Evolutionary conservation across 2,329 filamentous ascomycete genomes (phyloP), one percentile per base, ranked within the genome.

Genomic region (Ophiocordyceps robertsii): DNA sequence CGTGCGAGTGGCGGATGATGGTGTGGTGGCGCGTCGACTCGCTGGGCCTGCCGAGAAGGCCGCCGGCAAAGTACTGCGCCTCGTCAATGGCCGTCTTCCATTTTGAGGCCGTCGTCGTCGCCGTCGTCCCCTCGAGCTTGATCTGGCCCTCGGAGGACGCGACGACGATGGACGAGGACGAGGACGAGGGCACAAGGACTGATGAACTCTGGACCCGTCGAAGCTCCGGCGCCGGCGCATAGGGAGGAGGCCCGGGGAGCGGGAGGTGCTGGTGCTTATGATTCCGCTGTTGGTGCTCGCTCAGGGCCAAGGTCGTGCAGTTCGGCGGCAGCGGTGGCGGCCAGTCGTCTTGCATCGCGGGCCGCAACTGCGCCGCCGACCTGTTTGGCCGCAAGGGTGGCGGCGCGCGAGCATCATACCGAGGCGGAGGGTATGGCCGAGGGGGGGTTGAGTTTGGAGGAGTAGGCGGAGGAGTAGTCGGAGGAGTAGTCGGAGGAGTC

Each of bases 1-100:
- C 73, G 27, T 72, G 62, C 0, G 78, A 82, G 53, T 85, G 81
- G 0, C 80, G 75, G 21, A 84, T 67, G 43, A 85, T 75, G 38
- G 72, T 80, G 56, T 72, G 76, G 58, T 84, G 77, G 44, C 73
- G 77, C 3, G 70, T 82, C 0, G 77, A 80, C 53, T 82, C 78
- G 17, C 67, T 70, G 0, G 81, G 77, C 44, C 77, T 78, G 14
- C 67, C 67, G 42, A 84, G 66, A 19, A 85, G 65, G 0, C 80
- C 80, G 3, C 76, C 75, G 2, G 80, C 76, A 46, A 83, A 77
- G 55, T 82, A 75, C 31, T 75, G 68, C 0, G 77, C 77, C 51
- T 83, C 78, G 8, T 68, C 65, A 2, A 75, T 49, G 0, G 71
- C 70, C 2, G 60, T 58, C 44, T 72, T 70, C 67, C 70, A 72